Evolutionary conservation across 2,329 filamentous ascomycete genomes (phyloP).

Genomic region (Penicillium vulpinum): DNA sequence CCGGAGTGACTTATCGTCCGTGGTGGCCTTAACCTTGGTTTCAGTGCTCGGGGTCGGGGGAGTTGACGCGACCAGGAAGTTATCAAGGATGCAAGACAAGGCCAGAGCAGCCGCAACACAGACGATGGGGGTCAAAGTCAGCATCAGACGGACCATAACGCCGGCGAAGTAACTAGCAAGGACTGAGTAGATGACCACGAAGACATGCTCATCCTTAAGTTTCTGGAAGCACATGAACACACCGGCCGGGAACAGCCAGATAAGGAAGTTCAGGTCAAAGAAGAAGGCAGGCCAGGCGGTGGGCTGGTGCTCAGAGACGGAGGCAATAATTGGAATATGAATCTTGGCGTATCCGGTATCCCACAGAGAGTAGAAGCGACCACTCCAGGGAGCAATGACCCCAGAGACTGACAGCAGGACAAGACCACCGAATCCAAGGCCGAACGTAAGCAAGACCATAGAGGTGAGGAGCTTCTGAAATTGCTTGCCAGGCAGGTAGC

Average conservation of each 20-base stretch:
- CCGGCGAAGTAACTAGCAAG: conserved; percentile 97
- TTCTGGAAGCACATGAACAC: conserved; percentile 98
- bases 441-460: conserved; percentile 72
- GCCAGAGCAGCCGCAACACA: conserved; percentile 92
- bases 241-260: conserved; percentile 98
- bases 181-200: conserved; percentile 95
- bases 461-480: conserved; percentile 86
- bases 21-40: conserved; percentile 43
- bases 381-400: conserved; percentile 94
- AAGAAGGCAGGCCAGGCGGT: conserved; percentile 99
- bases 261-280: conserved; percentile 96
- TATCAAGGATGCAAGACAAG: conserved; percentile 83
- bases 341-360: conserved; percentile 99
- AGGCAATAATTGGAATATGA: conserved; percentile 98
- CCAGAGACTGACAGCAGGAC: conserved; percentile 79
- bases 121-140: conserved; percentile 93
- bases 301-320: conserved; percentile 98
- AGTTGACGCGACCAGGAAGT: conserved; percentile 72
- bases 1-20: conserved; percentile 54
- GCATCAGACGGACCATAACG: conserved; percentile 99
- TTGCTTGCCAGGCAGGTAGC: conserved; percentile 86
- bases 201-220: conserved; percentile 93
- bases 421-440: conserved; percentile 72
- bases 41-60: conserved; percentile 39
- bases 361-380: conserved; percentile 98